Conservation (phyloP, 108 stramenopile genomes). For the Pseudonitzschia delicatissima region DNA sequence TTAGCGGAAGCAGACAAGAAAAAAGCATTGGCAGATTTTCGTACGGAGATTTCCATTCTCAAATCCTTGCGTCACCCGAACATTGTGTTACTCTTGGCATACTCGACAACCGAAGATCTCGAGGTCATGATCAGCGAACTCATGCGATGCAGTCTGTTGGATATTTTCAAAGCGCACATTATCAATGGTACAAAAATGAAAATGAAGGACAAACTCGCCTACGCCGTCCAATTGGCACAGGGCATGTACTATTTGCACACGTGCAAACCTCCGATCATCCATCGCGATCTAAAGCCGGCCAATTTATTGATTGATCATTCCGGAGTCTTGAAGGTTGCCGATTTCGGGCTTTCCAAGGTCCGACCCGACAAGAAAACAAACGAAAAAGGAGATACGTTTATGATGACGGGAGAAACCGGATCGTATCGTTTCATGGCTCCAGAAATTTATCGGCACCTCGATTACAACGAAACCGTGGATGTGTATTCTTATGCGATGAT, state of each 20-base stretch:
- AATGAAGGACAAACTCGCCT: constrained; percentile 61
- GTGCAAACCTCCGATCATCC: constrained; percentile 85
- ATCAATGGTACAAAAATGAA: constrained; percentile 68
- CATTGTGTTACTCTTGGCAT: constrained; percentile 79
- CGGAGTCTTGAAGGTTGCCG: constrained; percentile 90
- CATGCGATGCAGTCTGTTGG: constrained; percentile 77
- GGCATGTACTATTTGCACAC: constrained; percentile 93
- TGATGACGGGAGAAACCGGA: constrained; percentile 88
- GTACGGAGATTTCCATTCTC: constrained; percentile 69
- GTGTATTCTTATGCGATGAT: constrained; percentile 91
- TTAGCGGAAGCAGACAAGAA: constrained; percentile 48
- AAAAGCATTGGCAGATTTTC: constrained; percentile 76
- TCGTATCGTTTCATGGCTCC: constrained; percentile 89
- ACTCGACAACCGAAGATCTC: constrained; percentile 68
- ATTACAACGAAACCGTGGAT: constrained; percentile 89
- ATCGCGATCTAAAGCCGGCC: constrained; percentile 88
- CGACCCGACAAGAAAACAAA: constrained; percentile 64
- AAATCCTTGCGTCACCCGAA: constrained; percentile 80
- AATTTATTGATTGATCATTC: constrained; percentile 85
- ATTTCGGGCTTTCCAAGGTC: constrained; percentile 94
- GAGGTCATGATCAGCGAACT: constrained; percentile 88
- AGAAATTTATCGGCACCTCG: constrained; percentile 80
- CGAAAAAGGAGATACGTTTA: constrained; percentile 61
- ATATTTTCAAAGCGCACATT: constrained; percentile 74
- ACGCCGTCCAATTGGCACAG: constrained; percentile 78